phyloP scores from a whole-genome alignment of 2,329 filamentous ascomycete species.

The Alternaria arborescens region DNA sequence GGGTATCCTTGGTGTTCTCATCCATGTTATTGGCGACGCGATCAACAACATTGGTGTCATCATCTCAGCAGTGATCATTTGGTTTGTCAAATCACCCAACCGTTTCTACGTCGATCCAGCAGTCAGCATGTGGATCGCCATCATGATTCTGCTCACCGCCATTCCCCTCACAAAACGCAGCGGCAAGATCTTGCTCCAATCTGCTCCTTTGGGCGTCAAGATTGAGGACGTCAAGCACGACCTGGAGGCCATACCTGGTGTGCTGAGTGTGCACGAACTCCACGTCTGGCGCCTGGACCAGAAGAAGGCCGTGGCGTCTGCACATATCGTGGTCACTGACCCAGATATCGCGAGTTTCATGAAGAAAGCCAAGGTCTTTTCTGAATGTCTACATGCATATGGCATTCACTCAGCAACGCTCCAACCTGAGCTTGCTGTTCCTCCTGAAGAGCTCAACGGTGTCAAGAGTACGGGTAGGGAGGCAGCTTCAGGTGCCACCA shows the following conservation, averaged over 20 bases:
- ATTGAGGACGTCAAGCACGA: conserved; percentile 72
- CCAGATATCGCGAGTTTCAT: conserved; percentile 67
- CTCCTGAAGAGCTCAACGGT: not conserved
- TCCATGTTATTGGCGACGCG: conserved; percentile 77
- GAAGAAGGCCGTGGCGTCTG: conserved; percentile 72
- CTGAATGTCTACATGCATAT: conserved; percentile 75
- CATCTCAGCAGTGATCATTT: conserved; percentile 72
- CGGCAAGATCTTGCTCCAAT: conserved; percentile 73
- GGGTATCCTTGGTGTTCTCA: conserved; percentile 74
- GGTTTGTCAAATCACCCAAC: conserved; percentile 65
- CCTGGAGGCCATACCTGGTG: conserved; percentile 72
- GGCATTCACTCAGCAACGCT: conserved; percentile 76
- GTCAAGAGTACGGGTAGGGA: conserved; percentile 4
- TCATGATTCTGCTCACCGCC: conserved; percentile 75
- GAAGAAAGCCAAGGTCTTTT: conserved; percentile 67
- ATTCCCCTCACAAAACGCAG: conserved; percentile 68
- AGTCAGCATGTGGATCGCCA: conserved; percentile 71
- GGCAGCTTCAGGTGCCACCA: conserved; percentile 13
- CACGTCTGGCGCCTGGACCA: conserved; percentile 80
- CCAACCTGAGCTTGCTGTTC: conserved; percentile 66
- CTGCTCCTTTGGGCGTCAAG: conserved; percentile 67
- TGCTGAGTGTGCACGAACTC: conserved; percentile 74
- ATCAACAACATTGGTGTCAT: conserved; percentile 82
- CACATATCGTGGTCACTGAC: conserved; percentile 71
- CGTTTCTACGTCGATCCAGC: conserved; percentile 78